phyloP scores from a whole-genome alignment of 1,284 basidiomycete genomes.

The Ceratobasidium theobromae region DNA sequence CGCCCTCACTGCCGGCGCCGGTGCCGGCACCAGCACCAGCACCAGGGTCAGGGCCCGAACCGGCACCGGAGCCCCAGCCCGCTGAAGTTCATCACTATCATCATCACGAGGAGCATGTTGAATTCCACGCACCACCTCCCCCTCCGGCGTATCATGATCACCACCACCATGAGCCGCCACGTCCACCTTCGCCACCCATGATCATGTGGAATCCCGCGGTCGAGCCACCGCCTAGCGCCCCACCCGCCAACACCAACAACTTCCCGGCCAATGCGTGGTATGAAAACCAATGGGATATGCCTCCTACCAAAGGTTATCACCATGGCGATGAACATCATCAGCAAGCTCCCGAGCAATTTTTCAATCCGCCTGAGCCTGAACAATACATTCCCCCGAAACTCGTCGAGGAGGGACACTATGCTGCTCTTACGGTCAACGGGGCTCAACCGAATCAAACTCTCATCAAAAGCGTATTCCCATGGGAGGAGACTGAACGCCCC shows the following conservation, averaged over 20 bases:
- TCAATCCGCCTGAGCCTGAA: slow-evolving; percentile 56
- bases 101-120: slow-evolving; percentile 45
- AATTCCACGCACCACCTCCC: slow-evolving; percentile 50
- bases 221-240: slow-evolving; percentile 67
- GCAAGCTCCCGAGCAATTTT: slow-evolving; percentile 47
- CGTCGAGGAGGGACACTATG: slow-evolving; percentile 62
- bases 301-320: slow-evolving; percentile 39
- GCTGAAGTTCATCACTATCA: background rate
- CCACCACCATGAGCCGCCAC: slow-evolving; percentile 40
- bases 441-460: slow-evolving; percentile 67
- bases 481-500: slow-evolving; percentile 72
- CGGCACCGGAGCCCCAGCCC: slow-evolving; percentile 7
- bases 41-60: slow-evolving; percentile 37
- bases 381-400: slow-evolving; percentile 58
- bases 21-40: slow-evolving; percentile 35
- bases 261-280: slow-evolving; percentile 64
- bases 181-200: slow-evolving; percentile 62
- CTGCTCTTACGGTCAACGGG: slow-evolving; percentile 53
- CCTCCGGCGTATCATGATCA: slow-evolving; percentile 42
- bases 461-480: slow-evolving; percentile 86
- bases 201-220: slow-evolving; percentile 66
- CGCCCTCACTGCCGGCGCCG: slow-evolving; percentile 33
- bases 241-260: slow-evolving; percentile 50
- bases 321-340: background rate
- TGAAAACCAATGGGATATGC: slow-evolving; percentile 72